Base-by-base conservation (phyloP, 73 alveolate species). In the Breviolum minutum region DNA sequence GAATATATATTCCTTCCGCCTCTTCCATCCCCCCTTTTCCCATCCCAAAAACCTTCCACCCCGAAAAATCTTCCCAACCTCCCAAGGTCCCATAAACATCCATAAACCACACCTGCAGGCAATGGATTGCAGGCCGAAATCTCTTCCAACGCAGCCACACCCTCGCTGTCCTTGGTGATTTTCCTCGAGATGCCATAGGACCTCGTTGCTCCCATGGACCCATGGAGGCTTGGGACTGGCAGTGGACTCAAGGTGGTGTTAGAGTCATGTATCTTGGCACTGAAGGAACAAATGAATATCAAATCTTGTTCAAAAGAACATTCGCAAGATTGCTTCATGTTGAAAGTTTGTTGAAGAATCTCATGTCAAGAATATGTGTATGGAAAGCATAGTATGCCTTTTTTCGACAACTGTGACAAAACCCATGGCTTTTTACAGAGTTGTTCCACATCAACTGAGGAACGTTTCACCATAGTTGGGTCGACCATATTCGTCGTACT, bases 81-180 rank as follows among this genome's bases (percentile, higher is more conserved):
- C n/a, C n/a, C n/a, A n/a, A n/a, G n/a, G n/a, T n/a, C n/a, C n/a
- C n/a, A n/a, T n/a, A n/a, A n/a, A n/a, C n/a, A n/a, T n/a, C n/a
- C n/a, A n/a, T n/a, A n/a, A n/a, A n/a, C n/a, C 86, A 69, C 29
- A 54, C 84, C 86, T 80, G 90, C 98, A 12, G 98, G 77, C 77
- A 92, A 26, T 13, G 98, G 98, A 26, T 92, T 92, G 98, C 98
- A 92, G 14, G 98, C 90, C 22, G 98, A 74, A 32, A 92, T 61
- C 98, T 92, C 98, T 64, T 92, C 98, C 90, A 92, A 54, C 19
- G 98, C 63, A 5, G 98, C 89, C n/a, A 92, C 73, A 48, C 98
- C 98, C 32, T 12, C 60, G 5, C 76, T 74, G 14, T 14, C 17
- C 17, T 9, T 48, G 62, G 76, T 61, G 24, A 83, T 27, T 7